These are phyloP conservation scores for Fusarium sp. DNA, from an alignment of 2,329 filamentous ascomycete genomes.

Conservation along the genomic window DNA sequence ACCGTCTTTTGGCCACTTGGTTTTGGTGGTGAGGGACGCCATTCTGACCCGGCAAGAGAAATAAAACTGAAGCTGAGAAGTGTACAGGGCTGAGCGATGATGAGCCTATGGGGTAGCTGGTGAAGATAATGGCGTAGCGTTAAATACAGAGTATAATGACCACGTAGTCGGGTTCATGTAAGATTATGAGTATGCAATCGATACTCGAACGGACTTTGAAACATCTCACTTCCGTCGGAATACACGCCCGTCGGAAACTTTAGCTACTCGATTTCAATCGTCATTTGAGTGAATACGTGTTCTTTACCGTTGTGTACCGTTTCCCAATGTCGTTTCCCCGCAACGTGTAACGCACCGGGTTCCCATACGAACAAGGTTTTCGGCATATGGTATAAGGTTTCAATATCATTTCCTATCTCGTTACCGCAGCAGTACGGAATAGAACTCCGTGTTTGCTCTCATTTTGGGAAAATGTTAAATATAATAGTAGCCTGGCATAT, in stretches of 20 bases:
- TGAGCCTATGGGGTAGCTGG: rapidly evolving
- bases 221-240: rapidly evolving
- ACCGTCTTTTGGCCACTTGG: rapidly evolving
- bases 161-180: background rate
- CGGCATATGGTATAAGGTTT: background rate
- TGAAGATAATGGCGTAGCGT: rapidly evolving
- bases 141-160: rapidly evolving
- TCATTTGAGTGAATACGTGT: rapidly evolving
- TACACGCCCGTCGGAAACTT: rapidly evolving
- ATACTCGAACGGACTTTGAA: background rate
- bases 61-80: rapidly evolving
- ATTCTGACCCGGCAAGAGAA: background rate
- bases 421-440: background rate
- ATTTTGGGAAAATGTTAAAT: rapidly evolving
- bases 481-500: rapidly evolving
- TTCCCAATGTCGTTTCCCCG: background rate
- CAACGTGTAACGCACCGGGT: background rate
- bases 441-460: rapidly evolving
- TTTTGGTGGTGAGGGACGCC: background rate
- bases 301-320: background rate
- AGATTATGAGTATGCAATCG: rapidly evolving
- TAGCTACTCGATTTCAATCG: no score
- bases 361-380: background rate
- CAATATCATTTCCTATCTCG: background rate
- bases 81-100: rapidly evolving